A percentile compares a stretch with the other conserved stretches of the same genome.
Evolutionary conservation across 768 basidiomycete genomes (phyloP).

Genomic region (Russula dissimulans): DNA sequence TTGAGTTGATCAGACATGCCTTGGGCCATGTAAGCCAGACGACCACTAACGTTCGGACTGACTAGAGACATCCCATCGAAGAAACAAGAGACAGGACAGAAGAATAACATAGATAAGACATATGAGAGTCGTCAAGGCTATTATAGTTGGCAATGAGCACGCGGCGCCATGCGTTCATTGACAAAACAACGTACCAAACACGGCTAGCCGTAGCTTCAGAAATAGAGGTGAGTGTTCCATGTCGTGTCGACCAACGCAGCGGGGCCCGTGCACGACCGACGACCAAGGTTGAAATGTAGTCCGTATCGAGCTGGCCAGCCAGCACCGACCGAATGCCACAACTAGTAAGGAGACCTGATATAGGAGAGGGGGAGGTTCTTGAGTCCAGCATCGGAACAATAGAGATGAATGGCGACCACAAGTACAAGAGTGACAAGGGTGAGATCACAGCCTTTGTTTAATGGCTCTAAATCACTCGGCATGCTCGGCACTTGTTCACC

Average conservation of each 20-base stretch:
- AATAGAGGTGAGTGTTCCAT: constrained; percentile 24
- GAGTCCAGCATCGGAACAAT: constrained; percentile 7
- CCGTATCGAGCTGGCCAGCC: constrained; percentile 13
- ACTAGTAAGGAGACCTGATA: background rate
- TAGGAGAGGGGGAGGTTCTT: background rate
- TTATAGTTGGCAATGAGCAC: background rate
- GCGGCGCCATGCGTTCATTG: background rate
- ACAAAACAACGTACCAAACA: constrained; percentile 22
- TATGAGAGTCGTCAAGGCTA: constrained; percentile 36
- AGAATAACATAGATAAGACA: constrained; percentile 42
- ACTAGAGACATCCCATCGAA: constrained; percentile 40
- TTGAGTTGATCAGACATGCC: background rate
- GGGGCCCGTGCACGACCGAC: background rate
- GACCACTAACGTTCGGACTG: constrained; percentile 36
- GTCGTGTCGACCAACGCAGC: background rate
- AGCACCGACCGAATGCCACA: constrained; percentile 1
- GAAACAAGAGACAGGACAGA: constrained; percentile 37
- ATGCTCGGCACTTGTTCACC: background rate
- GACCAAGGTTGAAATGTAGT: background rate
- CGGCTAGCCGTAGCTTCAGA: constrained; percentile 21
- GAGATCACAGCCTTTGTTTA: background rate
- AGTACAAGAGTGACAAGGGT: background rate
- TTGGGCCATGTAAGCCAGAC: background rate
- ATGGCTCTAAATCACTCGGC: too few relatives aligned
- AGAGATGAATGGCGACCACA: background rate